phyloP scores from a whole-genome alignment of 306 rosid species.

The Dryas octopetala region DNA sequence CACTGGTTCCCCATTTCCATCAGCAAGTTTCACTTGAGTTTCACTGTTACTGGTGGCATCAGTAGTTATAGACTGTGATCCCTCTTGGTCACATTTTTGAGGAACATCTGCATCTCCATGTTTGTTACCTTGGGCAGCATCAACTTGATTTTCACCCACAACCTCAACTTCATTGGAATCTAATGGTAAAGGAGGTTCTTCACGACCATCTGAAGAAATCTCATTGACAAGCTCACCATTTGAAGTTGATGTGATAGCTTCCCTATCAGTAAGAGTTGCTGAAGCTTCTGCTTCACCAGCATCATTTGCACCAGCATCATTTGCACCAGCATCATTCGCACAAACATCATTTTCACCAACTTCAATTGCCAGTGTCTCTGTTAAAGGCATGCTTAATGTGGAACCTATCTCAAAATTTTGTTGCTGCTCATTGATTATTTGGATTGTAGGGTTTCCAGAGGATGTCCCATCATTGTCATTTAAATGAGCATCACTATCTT shows the following conservation, averaged over 20 bases:
- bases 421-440: slow-evolving; percentile 41
- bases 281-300: slow-evolving; percentile 36
- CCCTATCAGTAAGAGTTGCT: slow-evolving; percentile 35
- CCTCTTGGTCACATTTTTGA: slow-evolving; percentile 42
- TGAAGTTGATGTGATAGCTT: slow-evolving; percentile 40
- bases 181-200: slow-evolving; percentile 36
- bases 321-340: slow-evolving; percentile 27
- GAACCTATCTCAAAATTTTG: slow-evolving; percentile 32
- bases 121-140: slow-evolving; percentile 40
- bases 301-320: slow-evolving; percentile 47
- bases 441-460: slow-evolving; percentile 30
- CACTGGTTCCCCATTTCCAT: slow-evolving; percentile 41
- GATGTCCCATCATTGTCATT: slow-evolving; percentile 45
- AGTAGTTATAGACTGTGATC: slow-evolving; percentile 41
- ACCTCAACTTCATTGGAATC: slow-evolving; percentile 41
- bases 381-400: slow-evolving; percentile 34
- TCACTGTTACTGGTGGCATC: slow-evolving; percentile 40
- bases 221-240: slow-evolving; percentile 45
- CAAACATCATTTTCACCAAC: slow-evolving; percentile 37
- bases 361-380: slow-evolving; percentile 42
- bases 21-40: slow-evolving; percentile 37
- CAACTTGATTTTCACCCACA: slow-evolving; percentile 39
- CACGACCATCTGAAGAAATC: slow-evolving; percentile 43
- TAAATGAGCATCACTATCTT: slow-evolving; percentile 37
- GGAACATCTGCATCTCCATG: slow-evolving; percentile 40